Percentiles rank a stretch among this genome's conserved stretches.
Evolutionary conservation across 1,284 basidiomycete species (phyloP).

Genomic region (Microstroma glucosiphilum): DNA sequence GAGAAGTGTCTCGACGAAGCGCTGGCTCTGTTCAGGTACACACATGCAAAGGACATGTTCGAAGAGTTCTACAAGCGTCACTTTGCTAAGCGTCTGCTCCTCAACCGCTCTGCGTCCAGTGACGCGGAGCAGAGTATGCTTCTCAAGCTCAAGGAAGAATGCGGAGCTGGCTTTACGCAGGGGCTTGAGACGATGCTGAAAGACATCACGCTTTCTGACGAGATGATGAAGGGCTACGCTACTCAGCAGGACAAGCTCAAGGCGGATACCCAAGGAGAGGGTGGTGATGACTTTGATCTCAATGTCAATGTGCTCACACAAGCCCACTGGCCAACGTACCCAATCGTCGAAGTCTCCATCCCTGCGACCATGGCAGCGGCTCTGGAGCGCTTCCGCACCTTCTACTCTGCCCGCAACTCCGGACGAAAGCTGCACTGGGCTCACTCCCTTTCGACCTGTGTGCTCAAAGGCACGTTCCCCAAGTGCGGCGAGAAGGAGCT

Average conservation of each 20-base stretch:
- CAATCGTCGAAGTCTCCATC: conserved; percentile 27
- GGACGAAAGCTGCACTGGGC: conserved; percentile 47
- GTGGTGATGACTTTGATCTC: conserved; percentile 51
- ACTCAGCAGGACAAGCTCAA: conserved; percentile 49
- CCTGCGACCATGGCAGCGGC: conserved; percentile 22
- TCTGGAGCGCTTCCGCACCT: conserved; percentile 29
- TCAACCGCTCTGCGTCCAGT: conserved; percentile 78
- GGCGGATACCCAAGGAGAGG: conserved; percentile 18
- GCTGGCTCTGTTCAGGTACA: conserved; percentile 76
- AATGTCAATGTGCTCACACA: conserved; percentile 57
- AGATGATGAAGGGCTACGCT: conserved; percentile 59
- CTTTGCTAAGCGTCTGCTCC: conserved; percentile 78
- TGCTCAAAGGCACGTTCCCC: conserved; percentile 48
- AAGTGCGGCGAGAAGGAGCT: conserved; percentile 65
- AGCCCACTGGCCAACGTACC: conserved; percentile 58
- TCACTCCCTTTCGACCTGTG: conserved; percentile 42
- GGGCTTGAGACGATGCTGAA: conserved; percentile 87
- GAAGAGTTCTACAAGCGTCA: conserved; percentile 80
- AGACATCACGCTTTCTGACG: conserved; percentile 68
- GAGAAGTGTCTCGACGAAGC: conserved; percentile 67
- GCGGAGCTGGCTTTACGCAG: conserved; percentile 74
- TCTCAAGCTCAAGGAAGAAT: conserved; percentile 81
- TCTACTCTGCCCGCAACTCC: conserved; percentile 42
- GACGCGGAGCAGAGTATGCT: conserved; percentile 87
- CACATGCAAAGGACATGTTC: conserved; percentile 57